Evolutionary conservation across 2,329 filamentous ascomycete genomes (phyloP).

Genomic region (Didymella exigua): DNA sequence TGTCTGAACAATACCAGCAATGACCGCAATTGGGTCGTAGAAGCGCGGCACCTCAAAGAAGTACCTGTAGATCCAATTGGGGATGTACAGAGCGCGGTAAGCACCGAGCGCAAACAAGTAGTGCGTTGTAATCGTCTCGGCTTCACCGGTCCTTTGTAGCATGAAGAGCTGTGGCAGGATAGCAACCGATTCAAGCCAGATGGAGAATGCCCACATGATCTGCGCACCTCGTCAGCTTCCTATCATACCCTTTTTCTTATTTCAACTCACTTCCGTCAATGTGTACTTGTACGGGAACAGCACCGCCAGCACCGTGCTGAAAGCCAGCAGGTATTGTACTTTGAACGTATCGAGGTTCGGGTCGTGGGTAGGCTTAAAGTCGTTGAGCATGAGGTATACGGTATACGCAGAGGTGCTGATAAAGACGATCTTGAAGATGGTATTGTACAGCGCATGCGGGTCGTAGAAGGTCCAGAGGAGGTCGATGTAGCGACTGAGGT

Average conservation of each 20-base stretch:
- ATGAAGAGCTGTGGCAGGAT: slow-evolving; percentile 98
- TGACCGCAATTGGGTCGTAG: slow-evolving; percentile 83
- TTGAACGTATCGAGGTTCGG: slow-evolving; percentile 97
- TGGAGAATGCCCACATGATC: slow-evolving; percentile 96
- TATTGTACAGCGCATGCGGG: slow-evolving; percentile 78
- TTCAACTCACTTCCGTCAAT: slow-evolving; percentile 62
- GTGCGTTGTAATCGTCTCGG: slow-evolving; percentile 98
- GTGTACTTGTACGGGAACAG: slow-evolving; percentile 87
- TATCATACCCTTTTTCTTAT: neutral
- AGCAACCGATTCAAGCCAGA: slow-evolving; percentile 96
- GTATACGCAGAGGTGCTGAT: slow-evolving; percentile 89
- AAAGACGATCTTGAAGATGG: slow-evolving; percentile 94
- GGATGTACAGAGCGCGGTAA: slow-evolving; percentile 95
- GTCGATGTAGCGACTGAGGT: slow-evolving; percentile 89
- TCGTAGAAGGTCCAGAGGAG: slow-evolving; percentile 82
- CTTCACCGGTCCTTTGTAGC: slow-evolving; percentile 95
- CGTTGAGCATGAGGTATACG: slow-evolving; percentile 96
- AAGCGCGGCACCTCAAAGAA: slow-evolving; percentile 69
- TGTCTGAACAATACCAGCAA: slow-evolving; percentile 91
- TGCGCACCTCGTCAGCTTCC: slow-evolving; percentile 49
- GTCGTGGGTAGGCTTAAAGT: slow-evolving; percentile 97
- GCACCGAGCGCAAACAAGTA: slow-evolving; percentile 92
- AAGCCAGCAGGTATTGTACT: slow-evolving; percentile 89
- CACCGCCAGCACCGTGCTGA: slow-evolving; percentile 77
- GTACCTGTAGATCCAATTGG: slow-evolving; percentile 97